Evolutionary conservation across 2,329 filamentous ascomycete genomes (phyloP), one percentile per base, ranked within the genome.

Genomic region (Colletotrichum cuscutae): DNA sequence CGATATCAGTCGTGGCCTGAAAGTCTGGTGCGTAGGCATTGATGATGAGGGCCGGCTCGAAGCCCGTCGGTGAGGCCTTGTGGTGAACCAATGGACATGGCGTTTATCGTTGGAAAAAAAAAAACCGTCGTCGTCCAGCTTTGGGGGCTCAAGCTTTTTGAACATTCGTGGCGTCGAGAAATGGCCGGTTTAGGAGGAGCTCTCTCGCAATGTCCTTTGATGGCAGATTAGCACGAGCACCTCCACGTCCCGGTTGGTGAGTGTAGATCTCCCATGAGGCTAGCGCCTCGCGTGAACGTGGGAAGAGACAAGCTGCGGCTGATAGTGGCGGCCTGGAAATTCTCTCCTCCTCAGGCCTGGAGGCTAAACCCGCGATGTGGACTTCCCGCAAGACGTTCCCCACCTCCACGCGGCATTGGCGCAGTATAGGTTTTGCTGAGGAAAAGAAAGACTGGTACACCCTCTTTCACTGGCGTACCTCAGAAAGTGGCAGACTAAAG

Each of bases 361-460:
- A 35, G 32, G 32, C 52, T n/a, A 13, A 52, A 30, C 13, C 32
- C 52, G 37, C 32, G n/a, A 56, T 54, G 32, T 56, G 46, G 66
- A 61, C 60, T 62, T 56, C 56, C 70, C 59, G 53, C 37, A 42
- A 42, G 60, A 35, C 26, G 67, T 52, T 52, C 61, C 49, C 71
- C 66, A 61, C 67, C 71, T 69, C 67, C 56, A 73, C 46, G 61
- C 46, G 49, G 61, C 46, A 53, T 62, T 61, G 71, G 71, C 46
- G 67, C 54, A 46, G 60, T 46, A 70, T 63, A 13, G 22, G 9
- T 42, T 42, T 42, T 42, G 37, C 37, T 28, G 22, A 26, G 59
- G 49, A 65, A 71, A 61, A 71, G 67, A 61, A 73, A 73, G 26
- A 42, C 26, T 42, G 12, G n/a, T 61, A 71, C 66, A 35, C 56